Base-by-base conservation (phyloP, 164 flowering plant genomes). In the Kingdonia uniflora region DNA sequence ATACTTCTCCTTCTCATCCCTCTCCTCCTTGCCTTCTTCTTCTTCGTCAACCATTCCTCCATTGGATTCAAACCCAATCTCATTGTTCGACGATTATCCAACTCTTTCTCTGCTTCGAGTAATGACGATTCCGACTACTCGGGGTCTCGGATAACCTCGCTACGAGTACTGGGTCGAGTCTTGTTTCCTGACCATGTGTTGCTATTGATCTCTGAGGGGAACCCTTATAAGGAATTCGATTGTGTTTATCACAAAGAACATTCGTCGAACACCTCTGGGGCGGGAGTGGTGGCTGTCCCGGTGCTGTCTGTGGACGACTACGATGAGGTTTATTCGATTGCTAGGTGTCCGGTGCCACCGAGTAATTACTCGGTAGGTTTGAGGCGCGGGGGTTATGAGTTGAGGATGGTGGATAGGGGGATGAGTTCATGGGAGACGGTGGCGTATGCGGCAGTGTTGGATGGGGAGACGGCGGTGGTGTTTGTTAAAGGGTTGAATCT, bases 401-500 rank as follows among this genome's bases (percentile, higher is more conserved):
- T 42, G 41, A 29, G 13, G 7, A 6, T 40, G 51, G n/a, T 26
- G 26, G 33, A 65, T 51, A 57, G 19, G 55, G 61, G 61, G 22
- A 74, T 73, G 42, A 67, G 52, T 62, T 72, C 74, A 14, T 89
- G 97, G 97, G 85, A 86, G 21, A 65, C 26, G 21, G 40, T 86
- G 71, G 85, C 65, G 4, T 89, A 89, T 62, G 87, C 63, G 19
- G 92, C 95, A 3, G 71, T 46, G 0, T 14, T 82, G 33, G 92
- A 86, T 67, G 71, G 75, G 15, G 68, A 76, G 2, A 58, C 82
- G 0, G 84, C 54, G 13, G 82, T 76, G 10, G 82, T 89, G 63
- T 89, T 89, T 54, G 90, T 69, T 15, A 86, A 89, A 67, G 97
- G 97, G 3, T 56, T 89, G 80, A 84, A 80, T 68, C 80, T 77